Base-by-base conservation (phyloP, 352 stramenopile genomes). In the Paralagenidium karlingii region DNA sequence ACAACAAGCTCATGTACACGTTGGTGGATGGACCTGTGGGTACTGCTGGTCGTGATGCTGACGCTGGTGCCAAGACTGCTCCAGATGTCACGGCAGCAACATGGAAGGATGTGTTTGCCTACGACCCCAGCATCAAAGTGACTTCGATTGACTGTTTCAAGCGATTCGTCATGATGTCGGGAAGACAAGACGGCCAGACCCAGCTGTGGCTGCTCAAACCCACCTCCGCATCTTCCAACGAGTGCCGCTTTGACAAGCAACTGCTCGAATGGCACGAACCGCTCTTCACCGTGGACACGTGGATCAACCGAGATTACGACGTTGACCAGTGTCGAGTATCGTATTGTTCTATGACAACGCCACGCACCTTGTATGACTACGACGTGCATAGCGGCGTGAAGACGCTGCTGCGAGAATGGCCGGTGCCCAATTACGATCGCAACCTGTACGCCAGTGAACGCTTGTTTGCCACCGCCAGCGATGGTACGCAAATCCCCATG, bases 271-370 rank as follows among this genome's bases (percentile, higher is more conserved):
- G 97, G 39, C 64, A 82, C n/a, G 91, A 97, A 53, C 51, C 76
- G 28, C 93, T 83, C 20, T 97, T 94, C 60, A 78, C 87, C 18
- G 78, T 96, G 18, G 63, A 61, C 5, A 60, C 47, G 24, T 79
- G 62, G 24, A 53, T 71, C 18, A 94, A 97, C 55, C 62, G 63
- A 34, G 73, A 97, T 43, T 96, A 82, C 55, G 74, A 94, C 55
- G 83, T 81, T 8, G 61, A 80, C 26, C 82, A 82, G 49, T 85
- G 95, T 44, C 75, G 91, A 12, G 74, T 97, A 40, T 46, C 63
- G 28, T 98, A 98, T 61, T 91, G 92, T 45, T 97, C 88, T 2
- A 79, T 97, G 50, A 83, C 95, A 29, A 96, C 86, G 19, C 92
- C 93, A 8, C 67, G 63, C 38, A 81, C 76, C 48, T 88, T 75